phyloP scores from a whole-genome alignment of 345 rosid species.

The Murraya paniculata region DNA sequence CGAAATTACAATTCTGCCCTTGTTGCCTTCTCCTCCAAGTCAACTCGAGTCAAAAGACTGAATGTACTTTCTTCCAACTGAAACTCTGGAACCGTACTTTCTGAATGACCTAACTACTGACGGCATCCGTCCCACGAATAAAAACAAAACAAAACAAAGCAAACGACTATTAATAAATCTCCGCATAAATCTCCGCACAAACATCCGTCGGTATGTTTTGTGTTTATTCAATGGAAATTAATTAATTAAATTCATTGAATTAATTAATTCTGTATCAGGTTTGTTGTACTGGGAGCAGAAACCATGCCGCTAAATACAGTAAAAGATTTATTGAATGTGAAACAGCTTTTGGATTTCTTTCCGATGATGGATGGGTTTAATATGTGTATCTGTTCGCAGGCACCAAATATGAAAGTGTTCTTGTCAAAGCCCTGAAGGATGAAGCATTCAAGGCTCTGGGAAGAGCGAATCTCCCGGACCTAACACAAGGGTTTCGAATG shows the following conservation, averaged over 20 bases:
- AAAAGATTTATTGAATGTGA: background rate
- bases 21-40: too few species aligned
- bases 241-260: too few species aligned
- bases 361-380: background rate
- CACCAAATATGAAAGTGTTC: conserved; percentile 48
- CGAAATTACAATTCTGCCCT: too few species aligned
- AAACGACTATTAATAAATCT: too few species aligned
- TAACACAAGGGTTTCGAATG: conserved; percentile 50
- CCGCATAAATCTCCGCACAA: too few species aligned
- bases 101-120: too few species aligned
- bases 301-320: conserved; percentile 63
- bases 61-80: too few species aligned
- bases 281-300: conserved; percentile 25
- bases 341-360: background rate
- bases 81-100: too few species aligned
- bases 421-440: conserved; percentile 38
- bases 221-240: background rate
- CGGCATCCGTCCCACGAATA: too few species aligned
- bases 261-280: background rate
- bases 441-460: conserved; percentile 58
- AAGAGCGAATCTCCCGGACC: conserved; percentile 53
- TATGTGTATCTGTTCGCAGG: conserved; percentile 23
- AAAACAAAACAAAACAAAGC: too few species aligned
- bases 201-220: too few species aligned
- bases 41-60: too few species aligned